A percentile compares a stretch with the other conserved stretches of the same genome.
phyloP scores from a whole-genome alignment of 1,284 basidiomycete species.

The Psilocybe mexicana region DNA sequence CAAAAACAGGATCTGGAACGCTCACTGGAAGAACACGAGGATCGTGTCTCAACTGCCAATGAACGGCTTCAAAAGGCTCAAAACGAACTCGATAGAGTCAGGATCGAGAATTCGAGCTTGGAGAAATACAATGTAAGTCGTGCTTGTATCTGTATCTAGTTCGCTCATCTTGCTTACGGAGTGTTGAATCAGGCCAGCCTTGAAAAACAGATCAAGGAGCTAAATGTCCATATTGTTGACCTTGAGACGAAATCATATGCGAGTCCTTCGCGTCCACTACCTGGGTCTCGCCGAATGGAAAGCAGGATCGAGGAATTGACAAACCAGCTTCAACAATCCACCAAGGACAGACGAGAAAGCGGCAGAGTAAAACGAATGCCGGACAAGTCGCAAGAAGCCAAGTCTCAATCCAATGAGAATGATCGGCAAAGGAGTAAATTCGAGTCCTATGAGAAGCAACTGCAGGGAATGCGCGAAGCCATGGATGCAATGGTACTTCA shows the following conservation, averaged over 20 bases:
- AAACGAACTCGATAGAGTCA: slow-evolving; percentile 69
- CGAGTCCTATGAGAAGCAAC: slow-evolving; percentile 60
- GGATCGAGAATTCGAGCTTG: slow-evolving; percentile 77
- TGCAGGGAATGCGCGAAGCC: slow-evolving; percentile 53
- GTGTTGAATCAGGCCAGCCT: slow-evolving; percentile 59
- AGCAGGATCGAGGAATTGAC: slow-evolving; percentile 73
- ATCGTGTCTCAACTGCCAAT: slow-evolving; percentile 67
- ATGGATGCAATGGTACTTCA: slow-evolving; percentile 59
- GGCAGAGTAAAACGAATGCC: slow-evolving; percentile 48
- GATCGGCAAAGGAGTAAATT: slow-evolving; percentile 60
- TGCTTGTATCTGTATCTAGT: neutral
- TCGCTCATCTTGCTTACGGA: neutral
- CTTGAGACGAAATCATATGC: slow-evolving; percentile 77
- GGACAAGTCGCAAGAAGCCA: slow-evolving; percentile 52
- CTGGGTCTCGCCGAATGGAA: slow-evolving; percentile 58
- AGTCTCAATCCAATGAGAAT: slow-evolving; percentile 56
- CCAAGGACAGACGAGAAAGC: slow-evolving; percentile 47
- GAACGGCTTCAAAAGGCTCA: slow-evolving; percentile 84
- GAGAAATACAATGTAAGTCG: slow-evolving; percentile 73
- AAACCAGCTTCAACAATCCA: slow-evolving; percentile 56
- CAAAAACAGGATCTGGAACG: slow-evolving; percentile 81
- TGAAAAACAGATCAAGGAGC: slow-evolving; percentile 81
- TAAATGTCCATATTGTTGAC: slow-evolving; percentile 79
- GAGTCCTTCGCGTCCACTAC: slow-evolving; percentile 58
- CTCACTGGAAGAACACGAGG: slow-evolving; percentile 77